A percentile compares a stretch with the other conserved stretches of the same genome.
Evolutionary conservation across 2,329 filamentous ascomycete genomes (phyloP).

Genomic region (Colletotrichum sp.): DNA sequence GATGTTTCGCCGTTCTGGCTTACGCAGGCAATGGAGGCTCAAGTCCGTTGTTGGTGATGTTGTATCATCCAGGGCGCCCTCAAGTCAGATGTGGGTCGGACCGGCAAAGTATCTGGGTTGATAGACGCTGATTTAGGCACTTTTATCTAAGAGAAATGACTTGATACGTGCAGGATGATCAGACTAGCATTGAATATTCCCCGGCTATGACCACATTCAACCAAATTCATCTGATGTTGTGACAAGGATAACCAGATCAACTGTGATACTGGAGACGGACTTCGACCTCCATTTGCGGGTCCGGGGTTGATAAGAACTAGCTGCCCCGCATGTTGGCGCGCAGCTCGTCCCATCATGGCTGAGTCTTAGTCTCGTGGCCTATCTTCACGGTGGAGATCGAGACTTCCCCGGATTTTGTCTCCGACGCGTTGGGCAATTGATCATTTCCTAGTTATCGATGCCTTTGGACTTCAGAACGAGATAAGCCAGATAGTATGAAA

Average conservation of each 20-base stretch:
- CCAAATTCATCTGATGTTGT: background rate
- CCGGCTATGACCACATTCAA: background rate
- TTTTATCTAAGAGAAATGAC: background rate
- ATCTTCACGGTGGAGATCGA: background rate
- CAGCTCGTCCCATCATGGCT: background rate
- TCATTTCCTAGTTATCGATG: too few species aligned
- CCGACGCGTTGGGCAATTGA: background rate
- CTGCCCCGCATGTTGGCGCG: background rate
- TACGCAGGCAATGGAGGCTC: background rate
- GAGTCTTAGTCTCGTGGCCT: background rate
- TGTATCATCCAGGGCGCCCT: background rate
- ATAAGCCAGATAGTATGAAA: background rate
- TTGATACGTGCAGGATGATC: background rate
- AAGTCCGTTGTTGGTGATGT: background rate
- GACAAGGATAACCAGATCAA: background rate
- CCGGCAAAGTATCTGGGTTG: background rate
- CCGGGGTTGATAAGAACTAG: background rate
- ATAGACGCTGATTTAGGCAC: background rate
- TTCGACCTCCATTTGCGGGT: conserved; percentile 10
- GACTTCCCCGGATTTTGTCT: background rate
- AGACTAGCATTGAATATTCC: background rate
- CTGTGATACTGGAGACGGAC: background rate
- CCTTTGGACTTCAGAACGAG: background rate
- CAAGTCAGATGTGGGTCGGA: background rate
- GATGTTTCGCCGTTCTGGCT: background rate